These are phyloP conservation scores for Mycosphaerella sp. DNA, from an alignment of 2,329 filamentous ascomycete species.

Conservation along the genomic window DNA sequence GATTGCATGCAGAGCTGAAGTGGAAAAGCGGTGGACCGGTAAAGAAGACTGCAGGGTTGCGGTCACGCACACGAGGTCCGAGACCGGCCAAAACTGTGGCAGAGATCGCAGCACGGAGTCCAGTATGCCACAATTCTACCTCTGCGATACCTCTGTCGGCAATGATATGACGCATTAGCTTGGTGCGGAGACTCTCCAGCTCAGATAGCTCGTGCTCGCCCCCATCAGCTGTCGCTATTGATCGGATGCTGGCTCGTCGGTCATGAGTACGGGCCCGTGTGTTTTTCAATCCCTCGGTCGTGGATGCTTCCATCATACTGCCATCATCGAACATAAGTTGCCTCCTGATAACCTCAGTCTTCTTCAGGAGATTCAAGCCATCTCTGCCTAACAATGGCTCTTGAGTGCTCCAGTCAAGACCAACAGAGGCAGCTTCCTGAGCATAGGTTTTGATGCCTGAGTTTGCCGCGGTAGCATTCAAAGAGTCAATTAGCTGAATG, in stretches of 20 bases:
- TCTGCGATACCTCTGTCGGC: slow-evolving; percentile 29
- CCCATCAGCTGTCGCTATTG: slow-evolving; percentile 24
- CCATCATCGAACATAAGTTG: slow-evolving; percentile 20
- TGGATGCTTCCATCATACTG: slow-evolving; percentile 5
- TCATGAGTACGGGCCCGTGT: slow-evolving; percentile 17
- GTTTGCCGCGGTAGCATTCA: slow-evolving; percentile 31
- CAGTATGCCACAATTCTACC: slow-evolving; percentile 37
- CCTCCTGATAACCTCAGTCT: slow-evolving; percentile 29
- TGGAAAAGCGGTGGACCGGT: slow-evolving; percentile 15
- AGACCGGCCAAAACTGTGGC: slow-evolving; percentile 30
- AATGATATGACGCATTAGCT: slow-evolving; percentile 38
- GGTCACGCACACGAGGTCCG: slow-evolving; percentile 16
- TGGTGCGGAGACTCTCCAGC: slow-evolving; percentile 36
- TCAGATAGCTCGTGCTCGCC: slow-evolving; percentile 28
- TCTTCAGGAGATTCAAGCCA: slow-evolving; percentile 33
- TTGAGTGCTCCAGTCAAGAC: slow-evolving; percentile 34
- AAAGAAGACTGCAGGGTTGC: slow-evolving; percentile 10
- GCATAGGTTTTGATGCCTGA: slow-evolving; percentile 31
- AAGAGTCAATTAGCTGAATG: slow-evolving; percentile 31
- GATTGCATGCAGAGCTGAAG: slow-evolving; percentile 1
- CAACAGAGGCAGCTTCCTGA: slow-evolving; percentile 28
- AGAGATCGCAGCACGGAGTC: slow-evolving; percentile 30
- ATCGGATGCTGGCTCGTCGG: slow-evolving; percentile 26
- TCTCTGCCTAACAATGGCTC: slow-evolving; percentile 28
- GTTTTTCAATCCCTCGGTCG: not conserved